These are phyloP conservation scores for Wickerhamomyces queroliae DNA, from an alignment of 805 yeast genomes.

Conservation along the genomic window DNA sequence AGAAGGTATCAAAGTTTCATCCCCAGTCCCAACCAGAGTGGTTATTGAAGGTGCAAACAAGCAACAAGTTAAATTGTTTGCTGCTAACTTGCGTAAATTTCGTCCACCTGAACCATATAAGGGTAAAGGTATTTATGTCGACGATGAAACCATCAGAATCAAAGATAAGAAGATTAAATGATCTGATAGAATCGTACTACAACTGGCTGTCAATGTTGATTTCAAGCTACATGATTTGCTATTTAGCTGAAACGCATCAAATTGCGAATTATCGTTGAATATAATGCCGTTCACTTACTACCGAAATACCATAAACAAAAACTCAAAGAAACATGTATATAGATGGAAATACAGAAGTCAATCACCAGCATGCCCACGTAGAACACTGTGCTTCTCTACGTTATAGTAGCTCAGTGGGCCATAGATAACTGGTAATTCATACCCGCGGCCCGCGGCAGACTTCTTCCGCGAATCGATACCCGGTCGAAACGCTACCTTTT, in stretches of 20 bases:
- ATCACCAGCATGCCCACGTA: not conserved
- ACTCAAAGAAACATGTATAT: not conserved
- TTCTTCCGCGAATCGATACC: no score
- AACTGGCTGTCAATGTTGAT: no score
- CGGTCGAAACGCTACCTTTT: no score
- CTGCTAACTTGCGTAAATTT: slow-evolving; percentile 78
- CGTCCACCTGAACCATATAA: slow-evolving; percentile 98
- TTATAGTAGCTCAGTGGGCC: no score
- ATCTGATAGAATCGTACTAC: slow-evolving; percentile 7
- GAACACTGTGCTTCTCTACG: no score
- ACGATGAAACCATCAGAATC: slow-evolving; percentile 83
- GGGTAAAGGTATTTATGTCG: slow-evolving; percentile 94
- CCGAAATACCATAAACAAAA: no score
- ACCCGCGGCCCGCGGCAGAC: no score
- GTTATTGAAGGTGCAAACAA: slow-evolving; percentile 83
- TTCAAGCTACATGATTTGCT: no score
- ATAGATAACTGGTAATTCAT: no score
- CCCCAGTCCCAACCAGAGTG: slow-evolving; percentile 83
- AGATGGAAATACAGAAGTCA: not conserved
- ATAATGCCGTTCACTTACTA: no score
- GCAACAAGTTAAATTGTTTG: slow-evolving; percentile 82
- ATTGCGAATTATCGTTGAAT: no score
- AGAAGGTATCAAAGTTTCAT: slow-evolving; percentile 60
- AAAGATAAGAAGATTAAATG: slow-evolving; percentile 93
- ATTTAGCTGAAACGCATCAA: no score